Percentiles rank a stretch among this genome's conserved stretches.
Conservation (phyloP, 129 eudicot species). For the sunflower (Helianthus annuus) region DNA sequence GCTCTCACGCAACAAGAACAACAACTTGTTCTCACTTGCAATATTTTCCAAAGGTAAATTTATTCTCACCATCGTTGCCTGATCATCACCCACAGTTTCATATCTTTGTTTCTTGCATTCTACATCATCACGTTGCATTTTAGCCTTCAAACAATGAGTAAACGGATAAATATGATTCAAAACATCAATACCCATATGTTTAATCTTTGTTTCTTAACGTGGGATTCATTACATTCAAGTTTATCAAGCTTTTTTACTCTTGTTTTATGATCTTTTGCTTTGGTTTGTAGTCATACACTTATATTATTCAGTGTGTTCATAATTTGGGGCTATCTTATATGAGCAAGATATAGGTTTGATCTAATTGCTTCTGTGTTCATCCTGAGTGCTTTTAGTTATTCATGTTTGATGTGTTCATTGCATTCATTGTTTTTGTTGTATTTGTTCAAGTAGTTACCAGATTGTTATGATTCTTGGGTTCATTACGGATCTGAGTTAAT, state of each 20-base stretch:
- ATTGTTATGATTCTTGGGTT: conserved; percentile 23
- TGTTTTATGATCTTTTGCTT: neutral
- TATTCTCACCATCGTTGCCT: no score
- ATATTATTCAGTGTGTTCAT: conserved; percentile 15
- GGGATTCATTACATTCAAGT: conserved; percentile 10
- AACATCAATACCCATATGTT: conserved; percentile 17
- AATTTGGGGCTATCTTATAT: neutral
- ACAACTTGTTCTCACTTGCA: no score
- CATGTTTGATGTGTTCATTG: no score
- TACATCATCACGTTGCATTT: no score
- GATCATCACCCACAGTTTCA: no score
- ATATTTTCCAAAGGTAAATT: no score
- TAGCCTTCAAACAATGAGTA: neutral
- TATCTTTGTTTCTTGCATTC: no score
- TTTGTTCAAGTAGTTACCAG: neutral
- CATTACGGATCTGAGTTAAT: conserved; percentile 25
- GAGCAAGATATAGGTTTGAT: conserved; percentile 2
- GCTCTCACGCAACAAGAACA: no score
- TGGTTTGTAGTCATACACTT: conserved; percentile 14
- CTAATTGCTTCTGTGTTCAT: conserved; percentile 8
- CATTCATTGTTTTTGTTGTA: no score
- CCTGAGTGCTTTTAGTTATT: conserved; percentile 22
- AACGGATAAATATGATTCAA: conserved; percentile 11
- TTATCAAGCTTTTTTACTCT: conserved; percentile 4
- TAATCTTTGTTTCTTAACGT: conserved; percentile 6